Conservation (phyloP, 441 rosid genomes). For the Gossypium davidsonii region DNA sequence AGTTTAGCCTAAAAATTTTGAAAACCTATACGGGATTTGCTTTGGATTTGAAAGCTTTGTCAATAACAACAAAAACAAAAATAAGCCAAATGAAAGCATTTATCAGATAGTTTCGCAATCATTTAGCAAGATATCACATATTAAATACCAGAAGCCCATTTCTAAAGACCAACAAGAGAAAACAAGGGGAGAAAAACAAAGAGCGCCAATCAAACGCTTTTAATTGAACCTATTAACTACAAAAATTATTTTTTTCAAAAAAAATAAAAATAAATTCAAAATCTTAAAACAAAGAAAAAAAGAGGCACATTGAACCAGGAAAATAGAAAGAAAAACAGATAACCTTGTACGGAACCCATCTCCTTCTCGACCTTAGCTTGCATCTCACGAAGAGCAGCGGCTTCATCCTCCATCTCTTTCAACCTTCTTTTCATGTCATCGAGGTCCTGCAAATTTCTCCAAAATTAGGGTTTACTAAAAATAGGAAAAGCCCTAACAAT, state of each 20-base stretch:
- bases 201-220: neutral
- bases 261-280: neutral
- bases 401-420: conserved; percentile 18
- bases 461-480: conserved; percentile 7
- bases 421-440: conserved; percentile 15
- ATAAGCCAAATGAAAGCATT: neutral
- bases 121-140: neutral
- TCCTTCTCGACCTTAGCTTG: conserved; percentile 20
- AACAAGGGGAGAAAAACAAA: neutral
- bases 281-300: neutral
- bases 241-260: neutral
- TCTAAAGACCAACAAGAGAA: neutral
- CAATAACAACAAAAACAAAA: neutral
- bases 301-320: neutral
- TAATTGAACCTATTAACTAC: neutral
- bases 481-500: neutral
- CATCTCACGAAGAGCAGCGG: conserved; percentile 20
- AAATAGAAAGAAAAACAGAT: neutral
- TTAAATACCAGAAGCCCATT: neutral
- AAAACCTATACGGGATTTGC: neutral
- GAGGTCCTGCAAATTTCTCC: conserved; percentile 7
- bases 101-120: neutral
- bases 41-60: neutral
- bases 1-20: neutral
- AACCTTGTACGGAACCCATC: conserved; percentile 18